phyloP scores from a whole-genome alignment of 2,329 filamentous ascomycete genomes.

The Westerdykella aurantiaca region DNA sequence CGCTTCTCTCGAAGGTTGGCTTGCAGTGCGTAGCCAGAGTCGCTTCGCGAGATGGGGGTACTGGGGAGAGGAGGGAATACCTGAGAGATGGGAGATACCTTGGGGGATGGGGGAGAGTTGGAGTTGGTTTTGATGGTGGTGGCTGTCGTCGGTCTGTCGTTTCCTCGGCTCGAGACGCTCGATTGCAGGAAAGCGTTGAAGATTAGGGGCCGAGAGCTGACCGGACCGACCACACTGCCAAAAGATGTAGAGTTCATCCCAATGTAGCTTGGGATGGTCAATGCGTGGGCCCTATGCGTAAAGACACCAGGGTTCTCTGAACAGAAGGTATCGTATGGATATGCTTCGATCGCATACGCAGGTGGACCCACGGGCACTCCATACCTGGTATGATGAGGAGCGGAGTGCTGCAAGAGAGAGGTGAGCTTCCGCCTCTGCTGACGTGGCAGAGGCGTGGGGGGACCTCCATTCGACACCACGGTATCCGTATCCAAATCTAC shows the following conservation, averaged over 20 bases:
- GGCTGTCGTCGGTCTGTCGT: conserved; percentile 63
- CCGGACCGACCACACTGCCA: conserved; percentile 56
- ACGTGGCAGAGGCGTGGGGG: conserved; percentile 73
- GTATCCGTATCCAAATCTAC: conserved; percentile 89
- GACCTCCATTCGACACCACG: conserved; percentile 73
- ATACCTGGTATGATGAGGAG: conserved; percentile 80
- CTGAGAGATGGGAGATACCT: conserved; percentile 68
- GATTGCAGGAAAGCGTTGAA: conserved; percentile 89
- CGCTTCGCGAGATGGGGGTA: conserved; percentile 78
- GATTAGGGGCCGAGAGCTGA: conserved; percentile 56
- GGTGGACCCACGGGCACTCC: conserved; percentile 86
- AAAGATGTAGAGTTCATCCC: conserved; percentile 86
- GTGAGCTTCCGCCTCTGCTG: conserved; percentile 86
- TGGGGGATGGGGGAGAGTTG: conserved; percentile 53
- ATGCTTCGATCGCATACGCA: conserved; percentile 87
- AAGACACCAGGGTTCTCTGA: conserved; percentile 81
- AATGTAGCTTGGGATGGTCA: conserved; percentile 77
- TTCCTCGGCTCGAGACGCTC: conserved; percentile 55
- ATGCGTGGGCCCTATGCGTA: conserved; percentile 61
- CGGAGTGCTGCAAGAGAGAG: conserved; percentile 80
- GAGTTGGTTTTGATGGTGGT: conserved; percentile 30
- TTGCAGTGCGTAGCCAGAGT: conserved; percentile 84
- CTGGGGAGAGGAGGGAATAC: conserved; percentile 70
- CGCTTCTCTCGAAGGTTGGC: conserved; percentile 87
- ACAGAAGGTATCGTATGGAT: conserved; percentile 82